Evolutionary conservation across 441 rosid genomes (phyloP).

Genomic region (Dalechampia spathulata): DNA sequence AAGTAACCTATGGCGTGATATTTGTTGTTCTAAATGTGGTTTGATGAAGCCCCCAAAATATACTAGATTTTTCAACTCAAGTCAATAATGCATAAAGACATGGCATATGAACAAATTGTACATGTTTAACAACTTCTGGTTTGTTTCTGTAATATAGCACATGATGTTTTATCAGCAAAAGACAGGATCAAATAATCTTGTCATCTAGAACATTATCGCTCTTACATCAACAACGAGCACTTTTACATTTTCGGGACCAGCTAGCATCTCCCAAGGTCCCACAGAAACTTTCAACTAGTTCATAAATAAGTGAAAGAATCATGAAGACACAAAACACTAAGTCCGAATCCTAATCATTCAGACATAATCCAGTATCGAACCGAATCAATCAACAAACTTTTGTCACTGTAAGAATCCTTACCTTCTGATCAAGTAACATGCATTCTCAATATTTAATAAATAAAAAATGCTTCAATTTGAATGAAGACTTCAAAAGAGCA

Average conservation of each 20-base stretch:
- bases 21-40: neutral
- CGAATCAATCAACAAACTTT: too few relatives aligned
- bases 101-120: too few relatives aligned
- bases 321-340: too few relatives aligned
- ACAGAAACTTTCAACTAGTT: too few relatives aligned
- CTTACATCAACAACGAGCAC: constrained; percentile 17
- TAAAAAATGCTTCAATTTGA: neutral
- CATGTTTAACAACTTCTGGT: constrained; percentile 8
- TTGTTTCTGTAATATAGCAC: constrained; percentile 3
- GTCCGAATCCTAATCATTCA: too few relatives aligned
- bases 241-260: too few relatives aligned
- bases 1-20: neutral
- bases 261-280: constrained; percentile 33
- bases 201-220: constrained; percentile 24
- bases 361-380: too few relatives aligned
- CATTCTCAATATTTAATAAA: too few relatives aligned
- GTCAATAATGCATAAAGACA: neutral
- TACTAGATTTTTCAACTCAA: neutral
- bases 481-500: neutral
- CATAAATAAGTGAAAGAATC: too few relatives aligned
- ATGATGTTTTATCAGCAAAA: constrained; percentile 1
- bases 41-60: neutral
- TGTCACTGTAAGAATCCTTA: too few relatives aligned
- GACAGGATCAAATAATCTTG: neutral
- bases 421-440: too few relatives aligned